Percentiles rank a stretch among this genome's conserved stretches.
Evolutionary conservation across 495 filamentous ascomycete genomes (phyloP).

Genomic region (Tuber aestivum): DNA sequence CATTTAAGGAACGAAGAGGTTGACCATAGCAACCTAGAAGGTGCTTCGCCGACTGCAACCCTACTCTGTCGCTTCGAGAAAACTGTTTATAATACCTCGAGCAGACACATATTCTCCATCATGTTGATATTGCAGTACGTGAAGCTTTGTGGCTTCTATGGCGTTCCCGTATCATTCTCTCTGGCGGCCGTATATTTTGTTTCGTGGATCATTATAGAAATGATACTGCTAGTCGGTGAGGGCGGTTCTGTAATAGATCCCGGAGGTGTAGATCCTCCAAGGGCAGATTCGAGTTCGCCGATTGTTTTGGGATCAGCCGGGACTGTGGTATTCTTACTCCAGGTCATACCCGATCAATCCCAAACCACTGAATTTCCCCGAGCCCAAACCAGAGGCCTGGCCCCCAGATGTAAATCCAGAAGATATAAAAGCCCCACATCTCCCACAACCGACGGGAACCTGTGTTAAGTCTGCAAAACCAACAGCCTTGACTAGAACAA

Average conservation of each 20-base stretch:
- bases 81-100: background rate
- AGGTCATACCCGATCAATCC: no score
- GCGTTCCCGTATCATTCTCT: background rate
- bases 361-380: no score
- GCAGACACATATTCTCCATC: background rate
- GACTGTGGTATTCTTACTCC: background rate
- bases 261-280: background rate
- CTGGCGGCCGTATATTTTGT: background rate
- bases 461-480: no score
- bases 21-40: background rate
- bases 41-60: background rate
- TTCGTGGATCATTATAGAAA: constrained; percentile 5
- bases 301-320: background rate
- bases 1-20: background rate
- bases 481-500: no score
- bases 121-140: constrained; percentile 6
- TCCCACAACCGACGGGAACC: no score
- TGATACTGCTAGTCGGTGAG: background rate
- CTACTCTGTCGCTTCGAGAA: background rate
- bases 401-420: no score
- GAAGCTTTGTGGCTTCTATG: constrained; percentile 5
- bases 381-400: no score
- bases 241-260: background rate
- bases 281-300: background rate
- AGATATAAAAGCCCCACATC: no score